These are phyloP conservation scores for Cutaneotrichosporon cutaneum DNA, from an alignment of 1,284 basidiomycete genomes.

Conservation along the genomic window DNA sequence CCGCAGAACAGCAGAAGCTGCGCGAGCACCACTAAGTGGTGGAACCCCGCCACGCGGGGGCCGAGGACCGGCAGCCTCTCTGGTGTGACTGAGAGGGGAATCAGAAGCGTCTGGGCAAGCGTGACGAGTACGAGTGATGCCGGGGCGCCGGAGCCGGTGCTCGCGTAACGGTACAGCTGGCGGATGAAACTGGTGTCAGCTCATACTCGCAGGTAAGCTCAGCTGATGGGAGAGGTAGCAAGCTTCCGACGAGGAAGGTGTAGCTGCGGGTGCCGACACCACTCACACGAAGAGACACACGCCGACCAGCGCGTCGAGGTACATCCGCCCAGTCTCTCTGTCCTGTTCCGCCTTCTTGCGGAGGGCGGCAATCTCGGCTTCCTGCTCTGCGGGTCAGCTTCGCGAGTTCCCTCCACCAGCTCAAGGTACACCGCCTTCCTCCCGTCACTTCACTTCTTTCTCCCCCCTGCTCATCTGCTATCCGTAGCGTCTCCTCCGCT, in stretches of 20 bases:
- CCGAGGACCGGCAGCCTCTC: slow-evolving; percentile 22
- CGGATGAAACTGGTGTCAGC: not conserved
- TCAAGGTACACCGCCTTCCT: not conserved
- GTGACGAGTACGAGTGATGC: slow-evolving; percentile 15
- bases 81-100: slow-evolving; percentile 40
- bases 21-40: slow-evolving; percentile 22
- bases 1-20: slow-evolving; percentile 35
- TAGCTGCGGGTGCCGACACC: not conserved
- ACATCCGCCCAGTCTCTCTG: slow-evolving; percentile 29
- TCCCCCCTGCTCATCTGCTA: not conserved
- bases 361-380: slow-evolving; percentile 36
- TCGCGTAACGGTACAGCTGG: slow-evolving; percentile 5
- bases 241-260: not conserved
- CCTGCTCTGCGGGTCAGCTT: slow-evolving; percentile 35
- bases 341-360: slow-evolving; percentile 29
- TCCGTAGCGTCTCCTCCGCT: no score
- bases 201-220: no score
- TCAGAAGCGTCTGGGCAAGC: slow-evolving; percentile 29
- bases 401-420: not conserved
- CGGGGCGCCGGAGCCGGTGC: not conserved
- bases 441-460: not conserved
- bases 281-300: slow-evolving; percentile 37
- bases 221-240: not conserved
- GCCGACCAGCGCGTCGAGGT: slow-evolving; percentile 38
- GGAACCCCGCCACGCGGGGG: slow-evolving; percentile 1